phyloP scores from a whole-genome alignment of 1,284 basidiomycete species.

The Athelia sp. region DNA sequence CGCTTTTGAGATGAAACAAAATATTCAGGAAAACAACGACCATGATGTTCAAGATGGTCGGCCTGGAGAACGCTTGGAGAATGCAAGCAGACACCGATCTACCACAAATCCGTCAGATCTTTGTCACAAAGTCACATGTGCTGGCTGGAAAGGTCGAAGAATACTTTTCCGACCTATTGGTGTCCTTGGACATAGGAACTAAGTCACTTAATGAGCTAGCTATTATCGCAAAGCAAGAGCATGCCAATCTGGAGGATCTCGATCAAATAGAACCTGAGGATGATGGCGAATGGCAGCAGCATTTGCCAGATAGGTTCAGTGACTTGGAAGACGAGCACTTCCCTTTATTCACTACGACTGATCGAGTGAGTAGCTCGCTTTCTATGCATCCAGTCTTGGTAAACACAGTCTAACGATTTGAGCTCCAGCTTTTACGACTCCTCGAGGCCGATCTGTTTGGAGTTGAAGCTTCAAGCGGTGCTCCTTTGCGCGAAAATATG shows the following conservation, averaged over 20 bases:
- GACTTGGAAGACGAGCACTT: conserved; percentile 58
- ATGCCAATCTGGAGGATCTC: conserved; percentile 22
- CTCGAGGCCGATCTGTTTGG: background rate
- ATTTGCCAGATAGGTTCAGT: conserved; percentile 53
- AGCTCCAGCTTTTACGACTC: background rate
- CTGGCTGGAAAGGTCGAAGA: conserved; percentile 64
- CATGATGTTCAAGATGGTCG: conserved; percentile 70
- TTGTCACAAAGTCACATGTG: conserved; percentile 62
- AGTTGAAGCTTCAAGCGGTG: too few species aligned
- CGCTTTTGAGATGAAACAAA: conserved; percentile 35
- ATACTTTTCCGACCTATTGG: conserved; percentile 51
- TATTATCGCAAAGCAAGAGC: conserved; percentile 15
- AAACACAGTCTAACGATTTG: background rate
- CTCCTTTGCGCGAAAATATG: too few species aligned
- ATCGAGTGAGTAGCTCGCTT: conserved; percentile 38
- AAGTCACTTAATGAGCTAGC: conserved; percentile 34
- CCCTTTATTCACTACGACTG: conserved; percentile 66
- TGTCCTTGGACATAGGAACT: conserved; percentile 38
- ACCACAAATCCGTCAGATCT: conserved; percentile 56
- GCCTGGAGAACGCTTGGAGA: conserved; percentile 51
- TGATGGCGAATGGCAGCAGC: conserved; percentile 39
- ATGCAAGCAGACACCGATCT: conserved; percentile 22
- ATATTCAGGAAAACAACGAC: conserved; percentile 68
- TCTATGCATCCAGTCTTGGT: background rate
- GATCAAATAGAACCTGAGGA: conserved; percentile 47